Evolutionary conservation across 495 filamentous ascomycete genomes (phyloP).

Genomic region (Podospora bellae-mahoneyi): DNA sequence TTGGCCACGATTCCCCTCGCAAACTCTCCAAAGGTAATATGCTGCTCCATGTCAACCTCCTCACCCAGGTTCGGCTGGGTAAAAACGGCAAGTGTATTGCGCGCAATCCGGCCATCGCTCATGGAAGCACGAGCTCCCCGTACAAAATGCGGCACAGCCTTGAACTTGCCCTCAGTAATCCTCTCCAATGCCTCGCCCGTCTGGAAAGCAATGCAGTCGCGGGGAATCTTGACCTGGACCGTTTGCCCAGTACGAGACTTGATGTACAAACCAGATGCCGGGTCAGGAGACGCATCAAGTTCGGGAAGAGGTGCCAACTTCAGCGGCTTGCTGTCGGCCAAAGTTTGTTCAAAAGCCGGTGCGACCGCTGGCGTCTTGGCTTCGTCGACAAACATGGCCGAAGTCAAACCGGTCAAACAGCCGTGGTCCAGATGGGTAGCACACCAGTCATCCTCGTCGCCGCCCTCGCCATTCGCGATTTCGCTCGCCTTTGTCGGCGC

Average conservation of each 20-base stretch:
- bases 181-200: slow-evolving; percentile 88
- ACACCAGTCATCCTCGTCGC: slow-evolving; percentile 87
- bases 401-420: slow-evolving; percentile 89
- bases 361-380: slow-evolving; percentile 40
- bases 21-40: slow-evolving; percentile 81
- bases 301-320: slow-evolving; percentile 59
- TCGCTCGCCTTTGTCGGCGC: slow-evolving; percentile 20
- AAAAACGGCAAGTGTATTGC: slow-evolving; percentile 95
- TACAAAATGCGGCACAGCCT: slow-evolving; percentile 95
- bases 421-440: slow-evolving; percentile 92
- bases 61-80: slow-evolving; percentile 94
- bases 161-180: slow-evolving; percentile 84
- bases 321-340: slow-evolving; percentile 16
- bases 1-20: slow-evolving; percentile 76
- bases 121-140: slow-evolving; percentile 57
- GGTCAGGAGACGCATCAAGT: slow-evolving; percentile 70
- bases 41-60: slow-evolving; percentile 68
- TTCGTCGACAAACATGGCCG: slow-evolving; percentile 94
- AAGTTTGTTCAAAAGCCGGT: slow-evolving; percentile 28
- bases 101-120: slow-evolving; percentile 57
- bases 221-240: slow-evolving; percentile 84
- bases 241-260: slow-evolving; percentile 72
- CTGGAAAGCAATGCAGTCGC: slow-evolving; percentile 91
- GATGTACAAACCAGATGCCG: slow-evolving; percentile 85
- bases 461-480: slow-evolving; percentile 34